Evolutionary conservation across 768 basidiomycete genomes (phyloP).

Genomic region (Brasilioporus rufonigricans): DNA sequence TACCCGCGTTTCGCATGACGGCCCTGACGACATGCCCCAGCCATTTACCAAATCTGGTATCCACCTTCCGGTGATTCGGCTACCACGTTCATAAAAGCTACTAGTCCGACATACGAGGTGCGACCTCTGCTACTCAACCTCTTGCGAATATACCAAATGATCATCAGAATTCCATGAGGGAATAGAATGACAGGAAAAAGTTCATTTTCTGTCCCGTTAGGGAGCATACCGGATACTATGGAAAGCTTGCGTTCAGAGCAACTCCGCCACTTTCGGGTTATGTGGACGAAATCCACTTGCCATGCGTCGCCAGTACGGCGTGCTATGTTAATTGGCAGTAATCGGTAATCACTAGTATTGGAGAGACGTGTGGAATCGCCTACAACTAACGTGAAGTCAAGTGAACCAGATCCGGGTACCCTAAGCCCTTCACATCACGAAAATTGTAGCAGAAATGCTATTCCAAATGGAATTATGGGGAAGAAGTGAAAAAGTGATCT

Average conservation of each 20-base stretch:
- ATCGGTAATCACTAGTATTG: not conserved
- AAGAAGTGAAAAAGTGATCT: constrained; percentile 17
- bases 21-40: constrained; percentile 23
- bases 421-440: not conserved
- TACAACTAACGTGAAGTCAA: no score
- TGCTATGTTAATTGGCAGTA: not conserved
- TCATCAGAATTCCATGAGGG: not conserved
- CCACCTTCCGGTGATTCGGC: no score
- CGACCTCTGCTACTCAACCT: not conserved
- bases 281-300: not conserved
- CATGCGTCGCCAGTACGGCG: not conserved
- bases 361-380: not conserved
- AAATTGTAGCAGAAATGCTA: not conserved
- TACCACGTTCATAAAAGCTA: not conserved
- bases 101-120: not conserved
- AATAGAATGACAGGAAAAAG: not conserved
- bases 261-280: not conserved
- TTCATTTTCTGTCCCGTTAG: not conserved
- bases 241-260: not conserved
- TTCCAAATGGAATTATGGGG: not conserved
- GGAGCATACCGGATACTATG: not conserved
- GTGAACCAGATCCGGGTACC: no score
- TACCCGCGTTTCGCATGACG: constrained; percentile 12
- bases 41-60: constrained; percentile 10
- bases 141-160: not conserved